phyloP scores from a whole-genome alignment of 2,329 filamentous ascomycete genomes.

The Dothidotthia symphoricarpi region DNA sequence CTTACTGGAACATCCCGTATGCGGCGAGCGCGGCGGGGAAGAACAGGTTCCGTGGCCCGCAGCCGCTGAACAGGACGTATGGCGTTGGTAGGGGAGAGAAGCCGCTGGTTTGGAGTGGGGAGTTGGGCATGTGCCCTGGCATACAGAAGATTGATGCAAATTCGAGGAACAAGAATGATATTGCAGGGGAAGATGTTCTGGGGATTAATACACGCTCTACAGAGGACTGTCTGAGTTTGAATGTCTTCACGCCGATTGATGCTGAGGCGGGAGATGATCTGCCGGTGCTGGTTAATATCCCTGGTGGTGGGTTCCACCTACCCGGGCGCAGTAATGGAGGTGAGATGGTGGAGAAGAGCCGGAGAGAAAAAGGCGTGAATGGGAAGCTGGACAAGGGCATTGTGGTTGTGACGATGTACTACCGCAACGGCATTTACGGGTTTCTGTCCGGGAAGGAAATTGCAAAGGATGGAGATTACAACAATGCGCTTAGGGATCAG shows the following conservation, averaged over 20 bases:
- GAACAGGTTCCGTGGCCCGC: constrained; percentile 34
- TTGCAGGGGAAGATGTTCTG: constrained; percentile 26
- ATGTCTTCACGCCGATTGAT: constrained; percentile 35
- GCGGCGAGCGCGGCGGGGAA: constrained; percentile 29
- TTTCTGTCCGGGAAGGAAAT: constrained; percentile 47
- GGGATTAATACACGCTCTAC: constrained; percentile 28
- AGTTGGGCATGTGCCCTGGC: constrained; percentile 35
- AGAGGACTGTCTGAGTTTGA: constrained; percentile 47
- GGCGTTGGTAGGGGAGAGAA: constrained; percentile 20
- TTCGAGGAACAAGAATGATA: constrained; percentile 26
- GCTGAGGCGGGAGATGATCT: constrained; percentile 34
- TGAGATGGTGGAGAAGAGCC: constrained; percentile 33
- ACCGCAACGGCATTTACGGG: constrained; percentile 45
- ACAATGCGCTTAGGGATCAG: constrained; percentile 40
- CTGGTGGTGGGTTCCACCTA: constrained; percentile 46
- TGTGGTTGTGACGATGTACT: constrained; percentile 36
- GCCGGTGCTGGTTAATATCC: constrained; percentile 48
- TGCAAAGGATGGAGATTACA: constrained; percentile 37
- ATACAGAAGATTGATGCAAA: constrained; percentile 36
- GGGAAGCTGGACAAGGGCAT: constrained; percentile 35
- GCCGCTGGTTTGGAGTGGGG: constrained; percentile 30
- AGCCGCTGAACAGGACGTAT: constrained; percentile 30
- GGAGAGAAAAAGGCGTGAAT: constrained; percentile 24
- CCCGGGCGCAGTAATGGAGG: constrained; percentile 33
- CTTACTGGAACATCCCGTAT: constrained; percentile 38